phyloP scores from a whole-genome alignment of 352 stramenopile species.

The Phytophthora constricta region DNA sequence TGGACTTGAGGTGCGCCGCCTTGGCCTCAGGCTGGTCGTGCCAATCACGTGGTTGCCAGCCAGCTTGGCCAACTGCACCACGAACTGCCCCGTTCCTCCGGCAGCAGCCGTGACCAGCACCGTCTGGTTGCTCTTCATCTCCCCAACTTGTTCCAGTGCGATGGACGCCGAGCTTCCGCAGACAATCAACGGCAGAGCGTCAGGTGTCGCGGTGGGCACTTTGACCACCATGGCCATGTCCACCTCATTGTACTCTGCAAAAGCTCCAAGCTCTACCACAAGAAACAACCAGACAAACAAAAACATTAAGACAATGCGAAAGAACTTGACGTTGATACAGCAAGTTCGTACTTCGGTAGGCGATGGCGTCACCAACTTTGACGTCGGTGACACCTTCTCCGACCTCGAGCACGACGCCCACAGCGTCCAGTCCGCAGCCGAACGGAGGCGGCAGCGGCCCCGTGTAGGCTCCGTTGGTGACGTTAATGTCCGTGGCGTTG shows the following conservation, averaged over 20 bases:
- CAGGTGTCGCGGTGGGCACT: slow-evolving; percentile 24
- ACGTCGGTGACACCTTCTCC: slow-evolving; percentile 50
- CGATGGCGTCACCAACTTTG: slow-evolving; percentile 48
- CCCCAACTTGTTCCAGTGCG: slow-evolving; percentile 50
- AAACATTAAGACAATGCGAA: not conserved
- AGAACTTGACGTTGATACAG: not conserved
- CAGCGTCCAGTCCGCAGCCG: slow-evolving; percentile 49
- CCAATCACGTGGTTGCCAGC: slow-evolving; percentile 79
- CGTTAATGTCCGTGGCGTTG: slow-evolving; percentile 60
- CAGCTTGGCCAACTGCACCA: slow-evolving; percentile 82
- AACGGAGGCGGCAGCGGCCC: slow-evolving; percentile 42
- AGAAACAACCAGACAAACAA: not conserved
- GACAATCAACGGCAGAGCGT: slow-evolving; percentile 47
- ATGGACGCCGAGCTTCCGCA: slow-evolving; percentile 50
- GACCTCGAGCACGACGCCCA: slow-evolving; percentile 46
- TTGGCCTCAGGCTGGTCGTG: slow-evolving; percentile 83
- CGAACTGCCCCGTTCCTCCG: slow-evolving; percentile 83
- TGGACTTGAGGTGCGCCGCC: slow-evolving; percentile 65
- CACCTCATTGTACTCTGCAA: slow-evolving; percentile 57
- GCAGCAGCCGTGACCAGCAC: slow-evolving; percentile 62
- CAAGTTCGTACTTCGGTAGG: slow-evolving; percentile 43
- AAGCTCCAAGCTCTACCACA: slow-evolving; percentile 49
- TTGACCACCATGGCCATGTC: slow-evolving; percentile 38
- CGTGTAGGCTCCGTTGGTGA: slow-evolving; percentile 59
- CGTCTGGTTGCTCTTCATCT: slow-evolving; percentile 63